A percentile compares a stretch with the other conserved stretches of the same genome.
Conservation (phyloP, 2,329 filamentous ascomycete genomes). For the Hortaea werneckii region DNA sequence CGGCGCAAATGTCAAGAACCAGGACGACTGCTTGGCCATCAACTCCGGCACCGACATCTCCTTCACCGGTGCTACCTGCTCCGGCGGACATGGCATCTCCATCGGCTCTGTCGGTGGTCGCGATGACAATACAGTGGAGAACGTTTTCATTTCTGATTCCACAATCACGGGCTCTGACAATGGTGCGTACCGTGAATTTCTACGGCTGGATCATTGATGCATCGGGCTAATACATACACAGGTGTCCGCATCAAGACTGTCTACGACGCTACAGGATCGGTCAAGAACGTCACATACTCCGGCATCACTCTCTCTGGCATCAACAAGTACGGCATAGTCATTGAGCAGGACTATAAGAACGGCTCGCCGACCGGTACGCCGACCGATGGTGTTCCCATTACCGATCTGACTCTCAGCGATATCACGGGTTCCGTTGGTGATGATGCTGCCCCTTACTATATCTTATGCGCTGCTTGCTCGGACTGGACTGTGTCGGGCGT, state of each 20-base stretch:
- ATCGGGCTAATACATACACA: not conserved
- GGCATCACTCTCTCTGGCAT: slow-evolving; percentile 43
- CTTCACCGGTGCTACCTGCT: slow-evolving; percentile 34
- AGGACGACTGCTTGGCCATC: slow-evolving; percentile 23
- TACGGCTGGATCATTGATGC: slow-evolving; percentile 8
- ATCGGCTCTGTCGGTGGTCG: slow-evolving; percentile 47
- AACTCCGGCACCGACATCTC: slow-evolving; percentile 26
- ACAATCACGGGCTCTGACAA: slow-evolving; percentile 38
- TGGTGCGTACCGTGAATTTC: slow-evolving; percentile 32
- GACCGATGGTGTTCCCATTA: slow-evolving; percentile 46
- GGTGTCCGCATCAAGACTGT: slow-evolving; percentile 49
- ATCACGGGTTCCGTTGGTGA: slow-evolving; percentile 36
- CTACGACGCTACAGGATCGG: slow-evolving; percentile 38
- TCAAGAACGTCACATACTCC: slow-evolving; percentile 43
- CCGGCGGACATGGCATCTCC: slow-evolving; percentile 44
- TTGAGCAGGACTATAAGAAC: slow-evolving; percentile 50
- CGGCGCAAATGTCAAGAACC: slow-evolving; percentile 18
- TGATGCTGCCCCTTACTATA: slow-evolving; percentile 39
- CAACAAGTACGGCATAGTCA: slow-evolving; percentile 46
- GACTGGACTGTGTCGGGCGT: slow-evolving; percentile 45
- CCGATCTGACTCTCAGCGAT: slow-evolving; percentile 35
- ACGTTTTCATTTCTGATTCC: slow-evolving; percentile 37
- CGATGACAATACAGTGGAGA: slow-evolving; percentile 40
- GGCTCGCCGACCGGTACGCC: slow-evolving; percentile 34
- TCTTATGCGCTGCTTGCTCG: slow-evolving; percentile 46